Evolutionary conservation across 305 asterid species (phyloP).

Genomic region (Fraxinus paxiana): DNA sequence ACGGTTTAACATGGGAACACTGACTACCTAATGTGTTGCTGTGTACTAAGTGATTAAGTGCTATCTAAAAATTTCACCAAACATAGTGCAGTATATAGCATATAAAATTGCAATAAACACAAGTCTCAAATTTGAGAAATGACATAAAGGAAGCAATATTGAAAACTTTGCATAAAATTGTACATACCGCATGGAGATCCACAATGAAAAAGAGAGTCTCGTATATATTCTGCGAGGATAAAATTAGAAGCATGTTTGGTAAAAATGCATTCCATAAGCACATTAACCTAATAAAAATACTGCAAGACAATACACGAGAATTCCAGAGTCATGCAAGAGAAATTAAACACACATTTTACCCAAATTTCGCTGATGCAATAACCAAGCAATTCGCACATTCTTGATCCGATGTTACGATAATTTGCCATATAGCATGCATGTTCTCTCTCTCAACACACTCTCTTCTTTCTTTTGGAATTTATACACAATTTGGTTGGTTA

Average conservation of each 20-base stretch:
- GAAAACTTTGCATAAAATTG: conserved; percentile 20
- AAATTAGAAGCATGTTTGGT: conserved; percentile 16
- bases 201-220: conserved; percentile 92
- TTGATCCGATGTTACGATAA: conserved; percentile 2
- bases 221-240: conserved; percentile 66
- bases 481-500: not conserved
- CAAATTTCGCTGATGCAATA: not conserved
- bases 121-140: not conserved
- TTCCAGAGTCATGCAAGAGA: not conserved
- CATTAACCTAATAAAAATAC: not conserved
- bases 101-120: not conserved
- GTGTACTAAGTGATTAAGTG: conserved; percentile 13
- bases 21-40: not conserved
- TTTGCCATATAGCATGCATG: conserved; percentile 15
- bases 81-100: not conserved
- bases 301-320: conserved; percentile 11
- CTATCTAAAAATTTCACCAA: conserved; percentile 7
- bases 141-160: not conserved
- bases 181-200: conserved; percentile 97
- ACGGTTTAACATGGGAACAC: not conserved
- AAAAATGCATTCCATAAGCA: not conserved
- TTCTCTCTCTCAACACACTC: not conserved
- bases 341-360: conserved; percentile 2
- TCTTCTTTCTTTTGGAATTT: not conserved
- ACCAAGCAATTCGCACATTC: conserved; percentile 16